These are phyloP conservation scores for Flaveria brownii DNA, from an alignment of 129 eudicot genomes.

Conservation along the genomic window DNA sequence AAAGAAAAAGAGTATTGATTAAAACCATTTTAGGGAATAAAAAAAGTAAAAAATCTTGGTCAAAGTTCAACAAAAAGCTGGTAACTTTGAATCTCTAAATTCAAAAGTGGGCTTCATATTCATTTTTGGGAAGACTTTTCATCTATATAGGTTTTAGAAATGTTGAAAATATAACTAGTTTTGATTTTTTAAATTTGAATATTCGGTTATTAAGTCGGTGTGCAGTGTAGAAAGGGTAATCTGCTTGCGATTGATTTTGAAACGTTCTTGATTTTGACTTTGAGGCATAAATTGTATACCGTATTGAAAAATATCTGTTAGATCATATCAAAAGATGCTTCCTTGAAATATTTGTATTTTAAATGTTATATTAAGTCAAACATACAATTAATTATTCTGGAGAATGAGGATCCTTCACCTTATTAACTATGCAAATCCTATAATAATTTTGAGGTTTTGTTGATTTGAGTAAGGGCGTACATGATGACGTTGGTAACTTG, in stretches of 20 bases:
- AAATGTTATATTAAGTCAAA: conserved; percentile 27
- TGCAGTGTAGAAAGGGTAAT: background rate
- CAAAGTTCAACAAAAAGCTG: background rate
- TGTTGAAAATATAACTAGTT: background rate
- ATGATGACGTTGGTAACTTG: conserved; percentile 1
- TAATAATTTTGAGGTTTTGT: conserved; percentile 5
- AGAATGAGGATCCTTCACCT: conserved; percentile 11
- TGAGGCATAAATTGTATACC: background rate
- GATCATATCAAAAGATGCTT: conserved; percentile 19
- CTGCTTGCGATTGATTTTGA: conserved; percentile 13
- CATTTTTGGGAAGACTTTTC: conserved; percentile 5
- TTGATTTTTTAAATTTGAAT: conserved; percentile 1
- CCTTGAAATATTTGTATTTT: conserved; percentile 5
- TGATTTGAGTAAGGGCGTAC: conserved; percentile 3
- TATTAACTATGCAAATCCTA: conserved; percentile 28
- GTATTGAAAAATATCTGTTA: conserved; percentile 6
- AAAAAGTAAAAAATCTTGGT: background rate
- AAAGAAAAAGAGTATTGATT: background rate
- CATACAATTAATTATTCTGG: conserved; percentile 21
- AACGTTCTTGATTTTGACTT: conserved; percentile 8
- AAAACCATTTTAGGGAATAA: background rate
- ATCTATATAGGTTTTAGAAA: background rate
- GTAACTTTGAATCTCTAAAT: conserved; percentile 5
- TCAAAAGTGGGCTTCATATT: background rate
- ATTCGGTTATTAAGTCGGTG: conserved; percentile 2